phyloP scores from a whole-genome alignment of 148 eudicot genomes.

The Arbutus unedo region DNA sequence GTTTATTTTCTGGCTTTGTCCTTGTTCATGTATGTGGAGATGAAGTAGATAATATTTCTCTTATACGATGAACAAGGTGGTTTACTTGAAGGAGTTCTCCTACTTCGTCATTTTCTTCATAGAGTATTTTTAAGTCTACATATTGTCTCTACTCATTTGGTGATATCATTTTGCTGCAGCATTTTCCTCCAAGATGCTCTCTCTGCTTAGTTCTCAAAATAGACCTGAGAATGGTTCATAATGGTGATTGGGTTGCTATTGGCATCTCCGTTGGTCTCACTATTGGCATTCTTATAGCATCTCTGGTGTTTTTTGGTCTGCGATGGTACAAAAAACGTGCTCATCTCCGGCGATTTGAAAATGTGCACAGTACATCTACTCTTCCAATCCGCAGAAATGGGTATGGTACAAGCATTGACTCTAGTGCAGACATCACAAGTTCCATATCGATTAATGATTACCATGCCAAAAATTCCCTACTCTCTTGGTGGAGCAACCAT shows the following conservation, averaged over 20 bases:
- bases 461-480: slow-evolving; percentile 35
- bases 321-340: slow-evolving; percentile 68
- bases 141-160: neutral
- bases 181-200: slow-evolving; percentile 51
- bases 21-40: no score
- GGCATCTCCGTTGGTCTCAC: slow-evolving; percentile 66
- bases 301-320: slow-evolving; percentile 43
- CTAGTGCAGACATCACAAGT: slow-evolving; percentile 51
- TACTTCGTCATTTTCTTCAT: neutral
- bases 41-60: neutral
- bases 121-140: neutral
- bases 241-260: slow-evolving; percentile 51
- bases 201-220: slow-evolving; percentile 30
- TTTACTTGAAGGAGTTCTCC: neutral
- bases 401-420: slow-evolving; percentile 43
- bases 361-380: slow-evolving; percentile 25
- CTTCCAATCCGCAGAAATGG: slow-evolving; percentile 66
- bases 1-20: no score
- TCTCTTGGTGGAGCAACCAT: slow-evolving; percentile 59
- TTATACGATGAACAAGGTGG: neutral
- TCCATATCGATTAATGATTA: slow-evolving; percentile 39
- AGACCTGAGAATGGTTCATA: slow-evolving; percentile 50
- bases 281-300: slow-evolving; percentile 60
- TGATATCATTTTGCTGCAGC: slow-evolving; percentile 20
- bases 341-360: slow-evolving; percentile 29